Conservation (phyloP, 306 rosid genomes). For the Hippophae tibetana region DNA sequence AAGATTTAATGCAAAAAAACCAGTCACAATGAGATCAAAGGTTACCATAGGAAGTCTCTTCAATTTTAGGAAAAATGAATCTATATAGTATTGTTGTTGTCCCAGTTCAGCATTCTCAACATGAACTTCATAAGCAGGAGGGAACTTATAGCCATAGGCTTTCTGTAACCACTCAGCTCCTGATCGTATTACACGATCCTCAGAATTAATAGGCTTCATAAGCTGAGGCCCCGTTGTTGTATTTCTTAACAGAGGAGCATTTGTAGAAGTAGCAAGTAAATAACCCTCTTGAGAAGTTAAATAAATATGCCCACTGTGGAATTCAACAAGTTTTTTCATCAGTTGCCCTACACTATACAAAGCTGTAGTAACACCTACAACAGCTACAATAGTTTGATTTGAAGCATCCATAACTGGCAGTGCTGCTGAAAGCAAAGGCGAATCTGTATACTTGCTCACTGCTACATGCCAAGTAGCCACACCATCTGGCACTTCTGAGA, state of each 20-base stretch:
- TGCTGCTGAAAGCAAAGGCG: conserved; percentile 95
- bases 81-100: conserved; percentile 61
- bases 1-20: conserved; percentile 5
- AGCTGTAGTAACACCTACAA: conserved; percentile 93
- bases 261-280: conserved; percentile 86
- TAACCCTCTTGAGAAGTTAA: conserved; percentile 85
- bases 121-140: conserved; percentile 72
- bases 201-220: conserved; percentile 75
- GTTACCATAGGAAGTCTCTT: conserved; percentile 97
- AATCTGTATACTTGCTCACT: conserved; percentile 84
- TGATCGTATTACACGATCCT: conserved; percentile 41
- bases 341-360: conserved; percentile 73
- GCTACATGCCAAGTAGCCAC: conserved; percentile 96
- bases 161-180: conserved; percentile 77
- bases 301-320: conserved; percentile 88
- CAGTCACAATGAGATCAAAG: conserved; percentile 5
- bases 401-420: conserved; percentile 85
- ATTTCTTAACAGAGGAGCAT: conserved; percentile 58
- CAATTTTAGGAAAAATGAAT: conserved; percentile 78
- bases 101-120: conserved; percentile 79
- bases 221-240: conserved; percentile 48
- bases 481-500: conserved; percentile 87
- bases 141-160: conserved; percentile 59
- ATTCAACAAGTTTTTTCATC: conserved; percentile 88
- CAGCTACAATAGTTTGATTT: conserved; percentile 80